phyloP scores from a whole-genome alignment of 2,329 filamentous ascomycete genomes.

The Pyrenochaeta sp. region DNA sequence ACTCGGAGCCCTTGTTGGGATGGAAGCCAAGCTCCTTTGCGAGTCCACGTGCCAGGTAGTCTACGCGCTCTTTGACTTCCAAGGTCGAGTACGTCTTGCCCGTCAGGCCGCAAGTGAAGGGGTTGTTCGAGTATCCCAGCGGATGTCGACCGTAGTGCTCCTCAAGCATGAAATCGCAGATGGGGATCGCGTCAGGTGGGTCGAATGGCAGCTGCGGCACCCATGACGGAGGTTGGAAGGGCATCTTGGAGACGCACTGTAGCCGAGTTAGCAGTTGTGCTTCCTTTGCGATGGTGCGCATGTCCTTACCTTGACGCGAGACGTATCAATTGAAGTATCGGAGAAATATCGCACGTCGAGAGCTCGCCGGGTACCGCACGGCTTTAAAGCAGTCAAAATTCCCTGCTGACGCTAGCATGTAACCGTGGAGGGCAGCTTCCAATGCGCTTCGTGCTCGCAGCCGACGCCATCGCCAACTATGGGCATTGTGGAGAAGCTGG shows the following conservation, averaged over 20 bases:
- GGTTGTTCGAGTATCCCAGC: conserved; percentile 69
- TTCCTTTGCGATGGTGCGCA: not conserved
- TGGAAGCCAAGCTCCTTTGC: conserved; percentile 75
- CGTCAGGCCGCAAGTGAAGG: conserved; percentile 79
- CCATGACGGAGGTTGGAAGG: conserved; percentile 69
- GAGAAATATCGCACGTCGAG: not conserved
- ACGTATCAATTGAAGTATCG: not conserved
- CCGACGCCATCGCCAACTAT: conserved; percentile 6
- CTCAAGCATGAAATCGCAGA: conserved; percentile 79
- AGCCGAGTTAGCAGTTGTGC: not conserved
- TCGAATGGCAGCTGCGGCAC: conserved; percentile 68
- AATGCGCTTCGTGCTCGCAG: not conserved
- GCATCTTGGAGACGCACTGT: conserved; percentile 44
- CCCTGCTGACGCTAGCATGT: not conserved
- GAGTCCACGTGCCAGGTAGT: conserved; percentile 72
- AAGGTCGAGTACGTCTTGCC: conserved; percentile 71
- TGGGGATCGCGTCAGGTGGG: conserved; percentile 76
- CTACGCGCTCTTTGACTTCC: conserved; percentile 72
- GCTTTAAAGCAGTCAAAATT: not conserved
- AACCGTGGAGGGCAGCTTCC: not conserved
- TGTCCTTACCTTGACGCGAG: not conserved
- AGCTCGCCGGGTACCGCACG: not conserved
- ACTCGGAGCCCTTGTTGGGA: conserved; percentile 75
- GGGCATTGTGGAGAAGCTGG: conserved; percentile 20
- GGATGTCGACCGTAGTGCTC: conserved; percentile 74